A percentile compares a stretch with the other conserved stretches of the same genome.
Conservation (phyloP, 306 rosid species). For the Trichosanthes cucumerina region DNA sequence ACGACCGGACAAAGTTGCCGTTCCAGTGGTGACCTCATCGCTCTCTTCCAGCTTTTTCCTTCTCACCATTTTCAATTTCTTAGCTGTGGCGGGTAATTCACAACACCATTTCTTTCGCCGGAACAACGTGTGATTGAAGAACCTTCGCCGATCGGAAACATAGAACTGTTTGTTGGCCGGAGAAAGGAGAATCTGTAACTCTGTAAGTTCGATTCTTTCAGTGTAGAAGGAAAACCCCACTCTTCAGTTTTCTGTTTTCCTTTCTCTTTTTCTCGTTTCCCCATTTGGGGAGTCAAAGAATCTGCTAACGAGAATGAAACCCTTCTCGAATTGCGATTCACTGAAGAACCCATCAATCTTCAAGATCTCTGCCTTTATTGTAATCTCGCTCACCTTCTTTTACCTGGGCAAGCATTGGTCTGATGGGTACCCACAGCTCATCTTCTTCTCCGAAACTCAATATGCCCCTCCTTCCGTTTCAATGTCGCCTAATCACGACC, state of each 20-base stretch:
- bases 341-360: conserved; percentile 21
- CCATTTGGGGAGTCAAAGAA: not conserved
- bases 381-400: conserved; percentile 47
- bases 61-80: not conserved
- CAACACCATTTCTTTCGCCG: not conserved
- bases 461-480: conserved; percentile 34
- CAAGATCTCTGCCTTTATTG: conserved; percentile 34
- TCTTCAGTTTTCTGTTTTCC: not conserved
- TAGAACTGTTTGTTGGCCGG: not conserved
- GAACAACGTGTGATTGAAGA: not conserved
- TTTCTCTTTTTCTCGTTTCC: not conserved
- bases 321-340: conserved; percentile 24
- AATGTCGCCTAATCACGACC: conserved; percentile 48
- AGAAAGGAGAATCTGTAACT: not conserved
- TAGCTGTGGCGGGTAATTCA: not conserved
- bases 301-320: not conserved
- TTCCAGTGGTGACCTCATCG: not conserved
- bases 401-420: conserved; percentile 76
- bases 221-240: not conserved
- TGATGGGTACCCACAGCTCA: conserved; percentile 56
- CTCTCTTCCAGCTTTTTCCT: not conserved
- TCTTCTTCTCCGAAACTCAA: conserved; percentile 39
- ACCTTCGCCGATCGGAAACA: not conserved
- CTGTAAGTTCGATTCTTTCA: not conserved
- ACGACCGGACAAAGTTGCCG: not conserved